A percentile compares a stretch with the other conserved stretches of the same genome.
These are phyloP conservation scores for Przewalskia tangutica DNA, from an alignment of 257 asterid species.

Conservation along the genomic window DNA sequence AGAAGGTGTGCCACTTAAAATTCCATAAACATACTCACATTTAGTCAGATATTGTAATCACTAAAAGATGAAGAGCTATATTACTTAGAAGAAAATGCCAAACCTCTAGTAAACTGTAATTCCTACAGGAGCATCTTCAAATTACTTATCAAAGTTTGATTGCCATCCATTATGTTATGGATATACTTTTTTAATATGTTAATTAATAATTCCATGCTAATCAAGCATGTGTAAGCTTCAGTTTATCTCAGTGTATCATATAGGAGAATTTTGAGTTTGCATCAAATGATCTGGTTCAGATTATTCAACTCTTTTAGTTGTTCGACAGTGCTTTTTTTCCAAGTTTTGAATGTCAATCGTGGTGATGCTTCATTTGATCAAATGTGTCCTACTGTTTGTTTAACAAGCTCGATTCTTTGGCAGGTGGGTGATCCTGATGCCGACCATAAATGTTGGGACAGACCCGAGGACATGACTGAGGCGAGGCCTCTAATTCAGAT, in stretches of 20 bases:
- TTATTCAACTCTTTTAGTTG: not conserved
- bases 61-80: not conserved
- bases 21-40: not conserved
- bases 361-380: not conserved
- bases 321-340: not conserved
- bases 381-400: not conserved
- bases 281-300: not conserved
- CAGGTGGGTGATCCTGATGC: slow-evolving; percentile 62
- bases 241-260: not conserved
- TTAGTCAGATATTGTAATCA: not conserved
- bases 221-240: not conserved
- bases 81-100: not conserved
- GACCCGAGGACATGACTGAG: slow-evolving; percentile 62
- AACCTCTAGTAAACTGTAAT: not conserved
- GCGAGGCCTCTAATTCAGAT: slow-evolving; percentile 56
- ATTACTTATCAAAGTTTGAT: not conserved
- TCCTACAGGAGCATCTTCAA: not conserved
- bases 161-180: not conserved
- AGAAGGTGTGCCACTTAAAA: not conserved
- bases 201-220: not conserved
- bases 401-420: not conserved
- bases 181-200: not conserved
- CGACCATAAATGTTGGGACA: slow-evolving; percentile 79
- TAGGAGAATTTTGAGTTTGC: not conserved
- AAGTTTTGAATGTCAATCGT: not conserved